Base-by-base conservation (phyloP, 345 rosid genomes). In the Schrenkiella parvula region DNA sequence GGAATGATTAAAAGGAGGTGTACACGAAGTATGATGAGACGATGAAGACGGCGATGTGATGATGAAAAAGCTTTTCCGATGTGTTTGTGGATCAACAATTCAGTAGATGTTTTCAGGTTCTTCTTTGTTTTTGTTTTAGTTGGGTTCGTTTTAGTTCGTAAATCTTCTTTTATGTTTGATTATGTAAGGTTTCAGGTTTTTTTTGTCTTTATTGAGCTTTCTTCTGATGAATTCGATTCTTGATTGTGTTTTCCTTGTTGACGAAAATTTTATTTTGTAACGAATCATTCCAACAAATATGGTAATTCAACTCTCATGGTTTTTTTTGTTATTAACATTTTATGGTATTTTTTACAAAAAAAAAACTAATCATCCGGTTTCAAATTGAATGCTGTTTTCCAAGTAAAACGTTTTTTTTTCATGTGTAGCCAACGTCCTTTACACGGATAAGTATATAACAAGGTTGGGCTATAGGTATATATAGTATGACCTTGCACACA, bases 41-140 rank as follows among this genome's bases (percentile, higher is more conserved):
- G 63, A 15, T 74, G 61, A 65, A 55, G 70, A 14, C 21, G 65
- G 56, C 41, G 14, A 73, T 46, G 56, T 32, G 14, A 73, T 46
- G 52, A 66, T 72, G 71, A 57, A 39, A 60, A 66, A 29, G 54
- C 62, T 67, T 66, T 26, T 46, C 6, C 13, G 42, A 34, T 48
- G 67, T 59, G 41, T 47, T 54, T 74, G 72, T 38, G 73, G 68
- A 60, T 68, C 64, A 75, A 42, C 29, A 50, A 22, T 75, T 68
- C 38, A 50, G 19, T 67, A 74, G 68, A 61, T 60, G 57, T 67
- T 67, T 67, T 50, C 68, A 74, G 68, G 63, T 74, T 74, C 35
- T 46, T 65, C 14, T 28, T 54, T 62, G 21, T 66, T 38, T 31
- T 32, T 21, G 3, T 19, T 15, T 41, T 14, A 14, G 9, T 43